Evolutionary conservation across 116 monocot genomes (phyloP).

Genomic region (Cymodocea nodosa): DNA sequence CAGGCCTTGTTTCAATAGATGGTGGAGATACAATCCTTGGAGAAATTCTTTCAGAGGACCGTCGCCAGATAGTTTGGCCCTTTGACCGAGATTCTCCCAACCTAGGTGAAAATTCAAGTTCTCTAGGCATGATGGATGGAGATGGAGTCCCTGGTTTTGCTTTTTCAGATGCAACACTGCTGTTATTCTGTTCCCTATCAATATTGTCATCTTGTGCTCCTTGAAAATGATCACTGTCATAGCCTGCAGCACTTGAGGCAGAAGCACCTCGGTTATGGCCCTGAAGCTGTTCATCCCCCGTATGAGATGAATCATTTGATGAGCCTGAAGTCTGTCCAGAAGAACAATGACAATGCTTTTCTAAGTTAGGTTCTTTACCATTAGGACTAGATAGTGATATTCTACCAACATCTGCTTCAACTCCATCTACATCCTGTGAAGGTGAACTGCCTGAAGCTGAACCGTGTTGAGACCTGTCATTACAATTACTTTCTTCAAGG

Average conservation of each 20-base stretch:
- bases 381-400: slow-evolving; percentile 17
- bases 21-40: slow-evolving; percentile 52
- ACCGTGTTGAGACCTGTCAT: slow-evolving; percentile 15
- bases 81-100: slow-evolving; percentile 16
- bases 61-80: slow-evolving; percentile 43
- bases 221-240: slow-evolving; percentile 18
- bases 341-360: slow-evolving; percentile 17
- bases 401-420: slow-evolving; percentile 20
- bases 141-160: slow-evolving; percentile 17
- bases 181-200: slow-evolving; percentile 21
- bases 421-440: slow-evolving; percentile 18
- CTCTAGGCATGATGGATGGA: slow-evolving; percentile 22
- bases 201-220: slow-evolving; percentile 16
- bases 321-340: slow-evolving; percentile 21
- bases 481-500: slow-evolving; percentile 11
- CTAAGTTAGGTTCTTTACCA: slow-evolving; percentile 14
- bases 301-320: slow-evolving; percentile 11
- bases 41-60: slow-evolving; percentile 39
- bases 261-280: slow-evolving; percentile 20
- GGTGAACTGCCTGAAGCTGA: slow-evolving; percentile 11
- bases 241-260: slow-evolving; percentile 17
- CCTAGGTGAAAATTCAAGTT: slow-evolving; percentile 6
- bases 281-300: slow-evolving; percentile 15
- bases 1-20: slow-evolving; percentile 33
- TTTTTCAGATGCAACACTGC: not conserved